phyloP scores from a whole-genome alignment of 495 filamentous ascomycete species.

The Glarea lozoyensis region DNA sequence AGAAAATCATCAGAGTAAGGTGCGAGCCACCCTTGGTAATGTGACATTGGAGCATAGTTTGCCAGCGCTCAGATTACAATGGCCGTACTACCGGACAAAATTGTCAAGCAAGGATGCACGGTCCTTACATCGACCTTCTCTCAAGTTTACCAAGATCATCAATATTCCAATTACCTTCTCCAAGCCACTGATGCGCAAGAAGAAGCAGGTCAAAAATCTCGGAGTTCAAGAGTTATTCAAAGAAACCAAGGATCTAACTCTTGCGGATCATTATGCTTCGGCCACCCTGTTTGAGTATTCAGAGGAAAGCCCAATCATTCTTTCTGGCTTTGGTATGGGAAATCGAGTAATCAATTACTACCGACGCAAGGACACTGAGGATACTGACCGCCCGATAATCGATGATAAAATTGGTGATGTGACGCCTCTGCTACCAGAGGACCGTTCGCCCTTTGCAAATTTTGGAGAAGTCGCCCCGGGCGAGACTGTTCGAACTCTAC shows the following conservation, averaged over 20 bases:
- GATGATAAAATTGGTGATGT: conserved; percentile 74
- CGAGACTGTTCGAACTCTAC: conserved; percentile 77
- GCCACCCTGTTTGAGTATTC: conserved; percentile 88
- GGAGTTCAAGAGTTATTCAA: conserved; percentile 65
- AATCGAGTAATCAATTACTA: conserved; percentile 94
- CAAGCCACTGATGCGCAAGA: conserved; percentile 61
- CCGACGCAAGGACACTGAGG: conserved; percentile 73
- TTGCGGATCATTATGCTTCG: conserved; percentile 74
- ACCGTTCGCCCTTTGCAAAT: conserved; percentile 89
- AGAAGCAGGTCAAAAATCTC: conserved; percentile 70
- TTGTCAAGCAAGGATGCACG: conserved; percentile 70
- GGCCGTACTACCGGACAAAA: conserved; percentile 87
- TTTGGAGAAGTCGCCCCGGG: conserved; percentile 91
- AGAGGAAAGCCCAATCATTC: conserved; percentile 80
- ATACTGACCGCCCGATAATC: conserved; percentile 60
- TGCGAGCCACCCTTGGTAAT: conserved; percentile 81
- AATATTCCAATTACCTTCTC: conserved; percentile 45
- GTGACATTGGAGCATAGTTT: conserved; percentile 83
- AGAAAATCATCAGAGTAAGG: conserved; percentile 91
- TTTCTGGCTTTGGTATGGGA: conserved; percentile 97
- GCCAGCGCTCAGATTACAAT: conserved; percentile 82
- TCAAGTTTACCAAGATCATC: conserved; percentile 49
- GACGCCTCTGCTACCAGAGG: conserved; percentile 76
- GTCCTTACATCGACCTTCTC: conserved; percentile 77
- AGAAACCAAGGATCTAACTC: conserved; percentile 63